phyloP scores from a whole-genome alignment of 176 grass and related monocot species.

The Phragmites australis region DNA sequence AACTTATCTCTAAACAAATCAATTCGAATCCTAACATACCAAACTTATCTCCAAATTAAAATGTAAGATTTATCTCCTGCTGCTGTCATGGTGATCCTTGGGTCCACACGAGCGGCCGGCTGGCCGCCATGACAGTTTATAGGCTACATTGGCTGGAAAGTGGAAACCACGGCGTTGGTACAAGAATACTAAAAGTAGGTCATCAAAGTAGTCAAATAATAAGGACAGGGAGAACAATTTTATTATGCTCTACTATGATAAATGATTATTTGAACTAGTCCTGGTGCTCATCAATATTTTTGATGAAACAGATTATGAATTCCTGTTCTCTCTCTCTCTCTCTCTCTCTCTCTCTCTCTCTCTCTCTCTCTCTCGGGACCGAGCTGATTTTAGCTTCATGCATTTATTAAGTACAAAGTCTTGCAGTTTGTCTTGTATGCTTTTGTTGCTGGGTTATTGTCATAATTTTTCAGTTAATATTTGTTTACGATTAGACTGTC shows the following conservation, averaged over 20 bases:
- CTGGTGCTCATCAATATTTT: background rate
- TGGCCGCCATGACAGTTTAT: no score
- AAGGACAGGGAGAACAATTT: background rate
- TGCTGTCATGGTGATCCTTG: no score
- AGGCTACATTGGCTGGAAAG: background rate
- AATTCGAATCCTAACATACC: no score
- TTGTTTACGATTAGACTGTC: background rate
- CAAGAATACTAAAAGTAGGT: slow-evolving; percentile 1
- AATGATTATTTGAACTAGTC: slow-evolving; percentile 7
- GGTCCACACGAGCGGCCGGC: no score
- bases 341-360: no score
- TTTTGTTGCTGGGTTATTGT: background rate
- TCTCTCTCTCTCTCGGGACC: no score
- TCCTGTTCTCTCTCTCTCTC: background rate
- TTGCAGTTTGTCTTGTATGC: background rate
- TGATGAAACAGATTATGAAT: background rate
- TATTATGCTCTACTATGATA: slow-evolving; percentile 4
- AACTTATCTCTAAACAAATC: no score
- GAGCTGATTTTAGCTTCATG: background rate
- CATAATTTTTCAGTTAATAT: background rate
- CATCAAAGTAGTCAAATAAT: background rate
- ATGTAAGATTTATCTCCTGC: no score
- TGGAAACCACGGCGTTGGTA: background rate
- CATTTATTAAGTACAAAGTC: background rate
- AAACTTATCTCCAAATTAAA: no score